phyloP scores from a whole-genome alignment of 2,329 filamentous ascomycete genomes.

The Cladorrhinum sp. region DNA sequence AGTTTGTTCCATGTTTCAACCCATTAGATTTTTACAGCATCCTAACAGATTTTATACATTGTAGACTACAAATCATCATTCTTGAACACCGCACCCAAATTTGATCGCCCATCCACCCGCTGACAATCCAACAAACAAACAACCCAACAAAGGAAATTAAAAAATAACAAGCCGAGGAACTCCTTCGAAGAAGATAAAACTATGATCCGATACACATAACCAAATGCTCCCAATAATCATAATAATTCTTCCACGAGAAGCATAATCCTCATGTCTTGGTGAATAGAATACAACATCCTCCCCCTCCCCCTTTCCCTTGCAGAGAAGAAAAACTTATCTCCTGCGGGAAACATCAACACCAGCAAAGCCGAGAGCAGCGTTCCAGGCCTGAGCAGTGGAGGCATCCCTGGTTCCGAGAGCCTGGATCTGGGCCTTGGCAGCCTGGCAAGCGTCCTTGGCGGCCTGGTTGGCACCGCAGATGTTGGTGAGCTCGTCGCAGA shows the following conservation, averaged over 20 bases:
- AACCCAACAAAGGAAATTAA: background rate
- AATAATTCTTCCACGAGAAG: background rate
- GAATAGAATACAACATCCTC: background rate
- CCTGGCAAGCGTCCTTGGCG: conserved; percentile 51
- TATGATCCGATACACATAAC: background rate
- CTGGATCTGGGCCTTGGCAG: conserved; percentile 45
- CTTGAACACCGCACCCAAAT: background rate
- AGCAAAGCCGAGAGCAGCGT: conserved; percentile 40
- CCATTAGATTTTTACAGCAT: background rate
- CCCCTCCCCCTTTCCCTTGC: background rate
- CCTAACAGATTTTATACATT: background rate
- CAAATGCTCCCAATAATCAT: no score
- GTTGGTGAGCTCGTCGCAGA: conserved; percentile 67
- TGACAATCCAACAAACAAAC: background rate
- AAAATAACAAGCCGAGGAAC: background rate
- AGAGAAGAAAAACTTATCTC: background rate
- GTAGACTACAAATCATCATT: background rate
- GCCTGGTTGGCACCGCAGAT: conserved; percentile 62
- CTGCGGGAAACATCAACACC: conserved; percentile 32
- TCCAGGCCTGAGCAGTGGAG: conserved; percentile 40
- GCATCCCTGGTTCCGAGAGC: conserved; percentile 36
- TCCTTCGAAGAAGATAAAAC: no score
- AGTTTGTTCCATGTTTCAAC: background rate
- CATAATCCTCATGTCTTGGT: background rate
- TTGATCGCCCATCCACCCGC: background rate